These are phyloP conservation scores for Penicillium sp. DNA, from an alignment of 2,329 filamentous ascomycete genomes.

Conservation along the genomic window DNA sequence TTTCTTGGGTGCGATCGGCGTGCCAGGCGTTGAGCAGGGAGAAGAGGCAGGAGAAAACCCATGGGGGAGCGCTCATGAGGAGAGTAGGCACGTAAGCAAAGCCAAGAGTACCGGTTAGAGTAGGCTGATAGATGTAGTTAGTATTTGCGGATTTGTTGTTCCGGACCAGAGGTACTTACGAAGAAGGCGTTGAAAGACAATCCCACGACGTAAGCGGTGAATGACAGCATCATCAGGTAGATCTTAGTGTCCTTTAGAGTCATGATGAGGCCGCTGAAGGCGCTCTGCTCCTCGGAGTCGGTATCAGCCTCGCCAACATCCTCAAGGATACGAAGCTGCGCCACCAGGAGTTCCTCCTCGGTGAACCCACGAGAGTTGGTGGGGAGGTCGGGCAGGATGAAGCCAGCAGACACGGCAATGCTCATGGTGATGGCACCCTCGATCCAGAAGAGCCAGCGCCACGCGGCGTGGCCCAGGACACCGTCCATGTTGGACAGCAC, in stretches of 20 bases:
- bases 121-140: conserved; percentile 20
- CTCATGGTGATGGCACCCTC: conserved; percentile 57
- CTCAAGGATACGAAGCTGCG: conserved; percentile 58
- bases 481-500: conserved; percentile 49
- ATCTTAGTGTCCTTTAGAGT: conserved; percentile 63
- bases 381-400: conserved; percentile 54
- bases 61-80: conserved; percentile 46
- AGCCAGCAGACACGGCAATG: conserved; percentile 36
- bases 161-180: conserved; percentile 17
- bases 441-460: conserved; percentile 54
- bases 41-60: conserved; percentile 61
- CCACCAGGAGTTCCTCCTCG: conserved; percentile 47
- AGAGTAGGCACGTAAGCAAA: conserved; percentile 30
- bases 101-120: conserved; percentile 30
- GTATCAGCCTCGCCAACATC: conserved; percentile 60
- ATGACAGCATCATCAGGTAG: conserved; percentile 64
- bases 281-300: conserved; percentile 51
- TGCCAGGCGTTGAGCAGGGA: conserved; percentile 59
- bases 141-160: neutral
- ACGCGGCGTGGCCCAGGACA: conserved; percentile 39
- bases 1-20: conserved; percentile 57
- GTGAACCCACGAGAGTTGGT: conserved; percentile 54
- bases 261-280: conserved; percentile 58
- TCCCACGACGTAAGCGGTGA: conserved; percentile 63
- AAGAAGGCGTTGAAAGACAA: conserved; percentile 63